Base-by-base conservation (phyloP, 2,329 filamentous ascomycete genomes). In the Alternaria solani region DNA sequence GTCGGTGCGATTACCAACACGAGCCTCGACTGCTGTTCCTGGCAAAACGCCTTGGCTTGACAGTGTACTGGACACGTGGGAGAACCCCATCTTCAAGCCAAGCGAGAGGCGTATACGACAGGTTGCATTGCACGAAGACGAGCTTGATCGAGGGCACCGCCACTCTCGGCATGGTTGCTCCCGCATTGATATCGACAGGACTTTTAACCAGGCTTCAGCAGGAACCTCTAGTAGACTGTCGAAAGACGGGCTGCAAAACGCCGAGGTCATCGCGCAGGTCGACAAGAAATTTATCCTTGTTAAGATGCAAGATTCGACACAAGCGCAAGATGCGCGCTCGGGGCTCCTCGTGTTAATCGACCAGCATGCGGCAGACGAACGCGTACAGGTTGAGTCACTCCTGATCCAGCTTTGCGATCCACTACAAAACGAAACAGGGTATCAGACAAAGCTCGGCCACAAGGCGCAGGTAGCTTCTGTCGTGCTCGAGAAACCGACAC, bases 341-440 rank as follows among this genome's bases (percentile, higher is more conserved):
- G 63, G 74, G 2, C 67, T 88, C 1, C 80, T 98, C 5, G 84
- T 96, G 0, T 82, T 97, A 39, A 85, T 97, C 6, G 95, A 99
- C 72, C 95, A 99, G 72, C 95, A 99, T 74, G 95, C 95, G 1
- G 95, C 94, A 3, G 94, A 97, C 74, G 95, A 99, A 80, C 86
- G 95, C 46, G 88, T 91, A 63, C 88, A 89, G 1, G 86, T 98
- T 1, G 95, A 99, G 74, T 75, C 78, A 0, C 82, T 99, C 1
- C 88, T 96, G 74, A 63, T 73, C 25, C 83, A 87, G 2, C 78
- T 91, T 32, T 88, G 84, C 67, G 62, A 62, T 6, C 74, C 73
- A 30, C 18, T 55, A 18, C 12, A 51, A 3, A 32, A 55, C 32
- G 52, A 61, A 16, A 48, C 59, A 32, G 23, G 25, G 7, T 77